These are phyloP conservation scores for Mycena belliarum DNA, from an alignment of 768 basidiomycete species.

Conservation along the genomic window DNA sequence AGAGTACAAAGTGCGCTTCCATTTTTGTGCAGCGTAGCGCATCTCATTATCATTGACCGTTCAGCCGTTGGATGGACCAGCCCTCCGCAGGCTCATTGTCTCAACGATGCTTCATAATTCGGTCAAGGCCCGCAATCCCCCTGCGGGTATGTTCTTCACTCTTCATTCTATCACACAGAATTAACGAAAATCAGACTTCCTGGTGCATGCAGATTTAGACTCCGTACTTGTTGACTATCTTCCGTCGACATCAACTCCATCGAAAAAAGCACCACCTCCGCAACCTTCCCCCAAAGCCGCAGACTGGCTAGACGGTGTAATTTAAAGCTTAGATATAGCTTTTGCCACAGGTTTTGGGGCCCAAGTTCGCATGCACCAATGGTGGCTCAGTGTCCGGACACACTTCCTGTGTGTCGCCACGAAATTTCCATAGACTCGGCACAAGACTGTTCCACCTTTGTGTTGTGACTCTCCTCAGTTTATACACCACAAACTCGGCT, in stretches of 20 bases:
- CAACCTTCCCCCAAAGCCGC: slow-evolving; percentile 24
- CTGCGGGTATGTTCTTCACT: slow-evolving; percentile 36
- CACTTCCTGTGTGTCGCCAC: too few relatives aligned
- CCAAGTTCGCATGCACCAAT: too few relatives aligned
- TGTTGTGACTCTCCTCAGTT: too few relatives aligned
- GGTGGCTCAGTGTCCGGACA: too few relatives aligned
- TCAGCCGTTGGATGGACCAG: slow-evolving; percentile 61
- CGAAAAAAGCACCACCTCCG: slow-evolving; percentile 20
- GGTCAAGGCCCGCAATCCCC: slow-evolving; percentile 46
- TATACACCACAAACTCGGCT: too few relatives aligned
- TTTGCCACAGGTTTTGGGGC: neutral
- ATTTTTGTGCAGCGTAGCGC: neutral
- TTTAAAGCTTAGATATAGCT: slow-evolving; percentile 1
- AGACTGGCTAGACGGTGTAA: slow-evolving; percentile 22
- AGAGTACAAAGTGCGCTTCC: slow-evolving; percentile 39
- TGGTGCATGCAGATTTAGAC: slow-evolving; percentile 60
- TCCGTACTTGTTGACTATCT: slow-evolving; percentile 76
- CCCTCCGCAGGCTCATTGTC: slow-evolving; percentile 67
- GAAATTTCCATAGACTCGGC: too few relatives aligned
- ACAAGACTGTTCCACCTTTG: too few relatives aligned
- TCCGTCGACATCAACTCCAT: slow-evolving; percentile 32
- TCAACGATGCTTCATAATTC: slow-evolving; percentile 58
- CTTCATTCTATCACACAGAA: neutral
- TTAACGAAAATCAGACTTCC: slow-evolving; percentile 35
- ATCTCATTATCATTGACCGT: neutral